Evolutionary conservation across 768 basidiomycete genomes (phyloP).

Genomic region (Rossbeevera mucosa): DNA sequence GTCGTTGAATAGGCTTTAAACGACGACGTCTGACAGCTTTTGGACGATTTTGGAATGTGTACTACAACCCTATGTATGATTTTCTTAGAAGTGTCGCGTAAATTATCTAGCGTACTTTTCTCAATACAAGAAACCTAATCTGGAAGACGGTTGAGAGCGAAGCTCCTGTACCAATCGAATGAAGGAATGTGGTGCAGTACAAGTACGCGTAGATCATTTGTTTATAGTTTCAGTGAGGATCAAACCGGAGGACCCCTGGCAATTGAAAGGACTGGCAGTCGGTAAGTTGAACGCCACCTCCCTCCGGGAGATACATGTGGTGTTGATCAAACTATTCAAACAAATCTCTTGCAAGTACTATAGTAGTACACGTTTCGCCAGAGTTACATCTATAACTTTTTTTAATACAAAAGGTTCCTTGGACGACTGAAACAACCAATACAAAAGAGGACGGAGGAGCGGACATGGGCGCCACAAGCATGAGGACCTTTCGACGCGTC

Average conservation of each 20-base stretch:
- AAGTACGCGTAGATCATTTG: no score
- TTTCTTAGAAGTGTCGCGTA: no score
- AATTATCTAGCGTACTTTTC: not conserved
- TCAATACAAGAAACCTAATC: not conserved
- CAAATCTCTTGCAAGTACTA: not conserved
- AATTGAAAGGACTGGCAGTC: no score
- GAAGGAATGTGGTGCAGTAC: no score
- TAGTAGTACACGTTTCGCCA: not conserved
- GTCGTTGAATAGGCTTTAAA: conserved; percentile 9
- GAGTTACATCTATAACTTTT: no score
- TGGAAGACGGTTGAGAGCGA: not conserved
- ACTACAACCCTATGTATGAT: not conserved
- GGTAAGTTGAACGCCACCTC: no score
- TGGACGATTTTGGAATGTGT: not conserved
- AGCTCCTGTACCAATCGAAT: not conserved
- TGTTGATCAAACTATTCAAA: not conserved
- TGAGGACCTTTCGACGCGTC: not conserved
- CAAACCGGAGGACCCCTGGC: not conserved
- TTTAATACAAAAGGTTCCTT: no score
- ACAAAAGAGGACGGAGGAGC: not conserved
- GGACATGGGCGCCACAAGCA: not conserved
- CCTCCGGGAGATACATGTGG: no score
- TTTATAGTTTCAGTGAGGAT: not conserved
- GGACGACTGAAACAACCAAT: no score
- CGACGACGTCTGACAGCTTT: not conserved